Base-by-base conservation (phyloP, 1,284 basidiomycete genomes). In the Ceratobasidium sp. region DNA sequence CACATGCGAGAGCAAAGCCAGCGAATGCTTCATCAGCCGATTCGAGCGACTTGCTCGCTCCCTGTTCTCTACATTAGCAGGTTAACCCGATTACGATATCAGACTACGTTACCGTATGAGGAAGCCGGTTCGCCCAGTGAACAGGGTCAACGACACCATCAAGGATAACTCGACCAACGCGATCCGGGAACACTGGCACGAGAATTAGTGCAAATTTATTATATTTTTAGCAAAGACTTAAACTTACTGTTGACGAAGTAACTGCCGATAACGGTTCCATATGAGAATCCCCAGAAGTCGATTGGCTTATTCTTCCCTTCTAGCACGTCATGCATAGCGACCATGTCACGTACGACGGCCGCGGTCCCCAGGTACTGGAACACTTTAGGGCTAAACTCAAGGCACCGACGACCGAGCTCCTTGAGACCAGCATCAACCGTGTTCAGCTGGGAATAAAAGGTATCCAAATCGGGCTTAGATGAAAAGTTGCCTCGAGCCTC, bases 231-330 rank as follows among this genome's bases (percentile, higher is more conserved):
- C 4, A 12, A 13, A n/a, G 6, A 22, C 69, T 31, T 49, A 72
- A 62, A n/a, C n/a, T n/a, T n/a, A n/a, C n/a, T n/a, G n/a, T n/a
- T n/a, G n/a, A n/a, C n/a, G n/a, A n/a, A n/a, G 22, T 70, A 72
- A 6, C 22, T 56, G 13, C 71, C 71, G 25, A 74, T 62, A 0
- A 74, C 56, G 2, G 72, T 72, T 25, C 73, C 73, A 52, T 74
- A 73, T 70, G 70, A 72, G 42, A 71, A 52, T 10, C 71, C 72
- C 58, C 68, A 73, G 22, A 71, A 72, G 38, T 72, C 58, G 10
- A 73, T 34, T 1, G 52, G 64, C 42, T 67, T 69, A 20, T 53
- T 49, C 34, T 62, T 22, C 3, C 71, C 71, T 25, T 71, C 72
- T 10, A 73, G 29, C n/a, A 34, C 52, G 38, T 73, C 72, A 12